Percentiles rank a stretch among this genome's conserved stretches.
Evolutionary conservation across 805 yeast genomes (phyloP).

Genomic region (Saturnispora besseyi): DNA sequence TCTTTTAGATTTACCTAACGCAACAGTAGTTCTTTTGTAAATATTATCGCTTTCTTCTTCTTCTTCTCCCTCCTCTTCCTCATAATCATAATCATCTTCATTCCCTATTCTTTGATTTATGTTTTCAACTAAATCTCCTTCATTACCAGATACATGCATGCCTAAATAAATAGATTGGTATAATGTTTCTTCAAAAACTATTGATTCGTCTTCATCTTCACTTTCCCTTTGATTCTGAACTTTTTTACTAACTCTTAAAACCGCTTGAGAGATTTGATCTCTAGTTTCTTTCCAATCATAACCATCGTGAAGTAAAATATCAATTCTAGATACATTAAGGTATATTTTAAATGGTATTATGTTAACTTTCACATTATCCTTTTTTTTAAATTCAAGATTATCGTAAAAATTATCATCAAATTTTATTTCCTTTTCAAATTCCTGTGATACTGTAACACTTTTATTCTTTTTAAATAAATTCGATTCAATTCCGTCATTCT

Average conservation of each 20-base stretch:
- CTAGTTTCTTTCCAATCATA: constrained; percentile 86
- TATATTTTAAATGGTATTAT: constrained; percentile 25
- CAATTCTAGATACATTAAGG: constrained; percentile 32
- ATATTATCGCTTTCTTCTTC: background rate
- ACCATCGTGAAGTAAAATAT: constrained; percentile 67
- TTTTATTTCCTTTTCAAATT: constrained; percentile 11
- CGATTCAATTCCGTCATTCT: background rate
- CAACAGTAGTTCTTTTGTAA: constrained; percentile 12
- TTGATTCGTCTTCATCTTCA: background rate
- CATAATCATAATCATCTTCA: background rate
- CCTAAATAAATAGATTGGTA: constrained; percentile 77
- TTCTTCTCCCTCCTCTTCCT: background rate
- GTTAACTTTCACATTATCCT: background rate
- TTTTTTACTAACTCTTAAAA: constrained; percentile 48
- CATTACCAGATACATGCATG: constrained; percentile 39
- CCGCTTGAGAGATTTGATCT: constrained; percentile 52
- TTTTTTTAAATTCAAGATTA: constrained; percentile 2
- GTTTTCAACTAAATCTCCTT: constrained; percentile 34
- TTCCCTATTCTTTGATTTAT: constrained; percentile 8
- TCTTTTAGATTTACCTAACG: constrained; percentile 25
- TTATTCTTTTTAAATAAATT: background rate
- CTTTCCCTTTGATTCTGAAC: constrained; percentile 20
- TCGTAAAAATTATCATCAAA: constrained; percentile 26
- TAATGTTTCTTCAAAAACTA: constrained; percentile 48
- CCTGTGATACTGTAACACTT: background rate